Evolutionary conservation across 2,329 filamentous ascomycete genomes (phyloP), one percentile per base, ranked within the genome.

Genomic region (Conoideocrella luteorostrata): DNA sequence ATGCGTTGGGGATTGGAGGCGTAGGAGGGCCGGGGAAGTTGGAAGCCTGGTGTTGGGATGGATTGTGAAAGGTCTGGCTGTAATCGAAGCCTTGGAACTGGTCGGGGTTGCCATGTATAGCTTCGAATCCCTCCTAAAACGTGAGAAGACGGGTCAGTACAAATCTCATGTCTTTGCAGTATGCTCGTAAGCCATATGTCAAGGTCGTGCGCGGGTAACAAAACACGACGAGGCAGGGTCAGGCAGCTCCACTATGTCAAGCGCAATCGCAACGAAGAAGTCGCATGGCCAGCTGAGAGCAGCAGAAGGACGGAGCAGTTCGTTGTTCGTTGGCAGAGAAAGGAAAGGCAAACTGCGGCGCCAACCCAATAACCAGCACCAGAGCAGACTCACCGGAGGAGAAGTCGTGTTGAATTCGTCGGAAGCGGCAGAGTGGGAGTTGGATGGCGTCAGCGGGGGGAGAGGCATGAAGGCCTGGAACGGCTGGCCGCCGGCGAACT

Each of bases 391-490:
- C n/a, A 47, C 46, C 10, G 33, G 37, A 41, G 46, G 38, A 12
- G 46, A 42, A 4, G 42, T 39, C 38, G 37, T 44, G 39, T 42
- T 45, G 46, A 42, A 39, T 4, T 47, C 46, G 17, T 47, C 46
- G 21, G 41, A 47, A 5, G 26, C 17, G 4, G 34, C 23, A 12
- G 44, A 44, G 33, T 41, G 47, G 17, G 45, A 42, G 37, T 47
- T 40, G 45, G 74, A 75, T 23, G 75, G 75, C 49, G 75, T 77
- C 56, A 77, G 56, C 38, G 74, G 74, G 45, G 70, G 64, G 43
- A 78, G 70, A 50, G 68, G 66, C 57, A 78, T 68, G 57, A 77
- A 78, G 54, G 69, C 68, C 53, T 71, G 72, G 62, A 74, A 77
- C 39, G 71, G 64, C 63, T 75, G 71, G 47, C 66, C 56, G 55